Evolutionary conservation across 345 rosid species (phyloP).

Genomic region (Crucihimalaya himalaica): DNA sequence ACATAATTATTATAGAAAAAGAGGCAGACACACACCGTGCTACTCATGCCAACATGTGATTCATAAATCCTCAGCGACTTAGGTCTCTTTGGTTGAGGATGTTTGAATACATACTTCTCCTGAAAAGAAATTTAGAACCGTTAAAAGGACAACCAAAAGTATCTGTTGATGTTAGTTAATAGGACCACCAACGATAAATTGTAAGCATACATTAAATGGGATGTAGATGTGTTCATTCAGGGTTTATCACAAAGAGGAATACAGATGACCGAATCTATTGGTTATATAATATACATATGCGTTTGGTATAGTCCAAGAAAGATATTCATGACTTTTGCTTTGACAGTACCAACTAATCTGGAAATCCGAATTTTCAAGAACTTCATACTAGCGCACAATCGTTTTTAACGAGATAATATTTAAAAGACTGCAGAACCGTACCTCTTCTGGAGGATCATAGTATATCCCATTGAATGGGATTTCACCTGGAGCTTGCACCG

Average conservation of each 20-base stretch:
- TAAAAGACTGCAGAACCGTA: constrained; percentile 33
- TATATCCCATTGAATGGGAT: constrained; percentile 93
- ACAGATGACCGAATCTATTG: background rate
- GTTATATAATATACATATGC: background rate
- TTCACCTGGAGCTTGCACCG: constrained; percentile 96
- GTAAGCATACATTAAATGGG: constrained; percentile 1
- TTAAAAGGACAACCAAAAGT: constrained; percentile 14
- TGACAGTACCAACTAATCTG: background rate
- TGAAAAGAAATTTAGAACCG: constrained; percentile 39
- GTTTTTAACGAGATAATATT: constrained; percentile 9
- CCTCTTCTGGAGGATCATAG: constrained; percentile 97
- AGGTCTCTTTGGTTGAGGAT: constrained; percentile 88
- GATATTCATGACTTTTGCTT: background rate
- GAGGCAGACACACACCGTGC: constrained; percentile 57
- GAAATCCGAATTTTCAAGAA: background rate
- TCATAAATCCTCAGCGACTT: constrained; percentile 91
- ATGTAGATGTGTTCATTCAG: background rate
- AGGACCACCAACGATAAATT: background rate
- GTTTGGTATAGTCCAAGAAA: constrained; percentile 1
- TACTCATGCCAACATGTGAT: constrained; percentile 98
- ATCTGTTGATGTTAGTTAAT: background rate
- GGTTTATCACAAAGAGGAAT: background rate
- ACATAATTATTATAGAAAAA: background rate
- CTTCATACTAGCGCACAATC: constrained; percentile 14
- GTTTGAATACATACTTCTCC: constrained; percentile 83